These are phyloP conservation scores for Globisporangium rhizosaccharum DNA, from an alignment of 352 stramenopile species.

Conservation along the genomic window DNA sequence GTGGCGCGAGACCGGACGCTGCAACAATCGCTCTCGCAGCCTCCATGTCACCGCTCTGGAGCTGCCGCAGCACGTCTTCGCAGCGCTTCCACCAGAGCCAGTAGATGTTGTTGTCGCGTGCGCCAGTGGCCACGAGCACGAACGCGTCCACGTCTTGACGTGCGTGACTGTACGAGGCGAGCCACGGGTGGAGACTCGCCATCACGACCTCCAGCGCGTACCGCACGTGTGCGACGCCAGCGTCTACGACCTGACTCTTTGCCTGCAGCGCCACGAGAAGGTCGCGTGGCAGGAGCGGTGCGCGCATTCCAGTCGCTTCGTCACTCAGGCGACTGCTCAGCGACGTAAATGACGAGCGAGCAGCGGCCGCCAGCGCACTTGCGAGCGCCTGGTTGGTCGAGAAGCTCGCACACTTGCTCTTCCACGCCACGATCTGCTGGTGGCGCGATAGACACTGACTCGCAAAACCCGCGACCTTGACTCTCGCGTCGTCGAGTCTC, in stretches of 20 bases:
- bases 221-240: slow-evolving; percentile 20
- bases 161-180: slow-evolving; percentile 30
- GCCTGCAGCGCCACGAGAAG: slow-evolving; percentile 20
- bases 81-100: slow-evolving; percentile 40
- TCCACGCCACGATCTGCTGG: slow-evolving; percentile 41
- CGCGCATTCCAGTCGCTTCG: slow-evolving; percentile 7
- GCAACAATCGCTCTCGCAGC: slow-evolving; percentile 2
- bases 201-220: slow-evolving; percentile 24
- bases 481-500: slow-evolving; percentile 5
- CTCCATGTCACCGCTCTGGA: neutral
- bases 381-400: slow-evolving; percentile 5
- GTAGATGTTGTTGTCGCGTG: slow-evolving; percentile 30
- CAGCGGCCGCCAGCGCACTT: slow-evolving; percentile 1
- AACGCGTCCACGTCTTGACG: slow-evolving; percentile 39
- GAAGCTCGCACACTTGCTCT: slow-evolving; percentile 21
- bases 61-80: slow-evolving; percentile 2
- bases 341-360: slow-evolving; percentile 20
- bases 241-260: slow-evolving; percentile 27
- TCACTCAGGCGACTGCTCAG: slow-evolving; percentile 13
- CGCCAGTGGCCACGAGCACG: slow-evolving; percentile 30
- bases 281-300: slow-evolving; percentile 12
- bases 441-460: slow-evolving; percentile 45
- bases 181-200: slow-evolving; percentile 25
- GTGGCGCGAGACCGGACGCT: neutral
- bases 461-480: slow-evolving; percentile 29